Conservation (phyloP, 2,329 filamentous ascomycete species). For the Coleophoma cylindrospora region DNA sequence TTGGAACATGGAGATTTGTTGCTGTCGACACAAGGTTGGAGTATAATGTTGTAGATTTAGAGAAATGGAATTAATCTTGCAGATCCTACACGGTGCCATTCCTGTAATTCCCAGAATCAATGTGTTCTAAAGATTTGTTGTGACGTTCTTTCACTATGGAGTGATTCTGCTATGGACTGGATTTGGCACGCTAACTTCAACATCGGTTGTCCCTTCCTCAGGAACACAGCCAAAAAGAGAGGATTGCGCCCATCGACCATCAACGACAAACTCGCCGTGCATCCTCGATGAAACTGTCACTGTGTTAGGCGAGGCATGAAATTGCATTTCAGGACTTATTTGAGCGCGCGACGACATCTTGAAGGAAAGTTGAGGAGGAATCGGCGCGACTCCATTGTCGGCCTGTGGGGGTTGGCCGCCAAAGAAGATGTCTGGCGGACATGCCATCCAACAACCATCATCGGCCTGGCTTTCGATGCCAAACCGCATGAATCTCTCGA, state of each 20-base stretch:
- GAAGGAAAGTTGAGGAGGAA: conserved; percentile 1
- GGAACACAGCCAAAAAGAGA: background rate
- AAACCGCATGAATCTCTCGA: conserved; percentile 18
- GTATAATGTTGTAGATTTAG: no score
- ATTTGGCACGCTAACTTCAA: no score
- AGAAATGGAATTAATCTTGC: no score
- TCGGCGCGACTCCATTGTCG: conserved; percentile 4
- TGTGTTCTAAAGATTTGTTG: no score
- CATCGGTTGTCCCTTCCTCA: background rate
- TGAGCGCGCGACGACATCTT: conserved; percentile 5
- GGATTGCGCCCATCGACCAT: background rate
- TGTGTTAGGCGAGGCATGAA: background rate
- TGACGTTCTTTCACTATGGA: no score
- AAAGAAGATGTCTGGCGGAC: conserved; percentile 59
- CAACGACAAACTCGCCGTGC: background rate
- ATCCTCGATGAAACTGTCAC: background rate
- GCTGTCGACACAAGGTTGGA: no score
- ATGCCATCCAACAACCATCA: conserved; percentile 55
- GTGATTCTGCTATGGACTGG: no score
- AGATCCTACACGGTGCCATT: no score
- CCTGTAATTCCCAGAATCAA: no score
- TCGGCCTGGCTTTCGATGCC: conserved; percentile 13
- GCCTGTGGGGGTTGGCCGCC: conserved; percentile 11
- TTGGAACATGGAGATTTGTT: no score
- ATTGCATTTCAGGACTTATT: conserved; percentile 1